Evolutionary conservation across 139 green algal genomes (phyloP).

Genomic region (Ettlia oleoabundans): DNA sequence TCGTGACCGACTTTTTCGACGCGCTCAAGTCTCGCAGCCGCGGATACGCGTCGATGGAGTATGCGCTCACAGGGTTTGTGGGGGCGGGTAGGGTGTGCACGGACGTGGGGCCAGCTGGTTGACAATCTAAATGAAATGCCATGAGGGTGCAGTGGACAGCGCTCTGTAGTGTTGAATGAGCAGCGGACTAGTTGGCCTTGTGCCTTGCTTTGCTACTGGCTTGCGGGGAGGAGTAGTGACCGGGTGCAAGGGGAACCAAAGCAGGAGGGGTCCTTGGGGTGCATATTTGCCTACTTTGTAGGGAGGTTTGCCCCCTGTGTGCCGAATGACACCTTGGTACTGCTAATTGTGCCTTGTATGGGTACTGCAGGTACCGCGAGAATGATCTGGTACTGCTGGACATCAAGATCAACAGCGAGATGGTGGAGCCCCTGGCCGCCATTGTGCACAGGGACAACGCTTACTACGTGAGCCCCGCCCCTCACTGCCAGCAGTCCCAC

Average conservation of each 20-base stretch:
- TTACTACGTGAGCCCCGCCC: slow-evolving; percentile 43
- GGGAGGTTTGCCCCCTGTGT: too few species aligned
- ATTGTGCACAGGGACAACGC: slow-evolving; percentile 79
- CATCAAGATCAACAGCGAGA: slow-evolving; percentile 82
- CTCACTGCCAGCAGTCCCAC: neutral
- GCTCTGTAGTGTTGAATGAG: neutral
- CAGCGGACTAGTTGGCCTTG: too few species aligned
- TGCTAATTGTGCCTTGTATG: too few species aligned
- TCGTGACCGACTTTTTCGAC: slow-evolving; percentile 99
- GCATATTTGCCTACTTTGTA: too few species aligned
- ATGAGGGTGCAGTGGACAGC: neutral
- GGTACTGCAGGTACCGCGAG: slow-evolving; percentile 63
- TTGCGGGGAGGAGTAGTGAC: too few species aligned
- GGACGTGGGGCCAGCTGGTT: neutral
- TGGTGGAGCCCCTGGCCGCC: slow-evolving; percentile 84
- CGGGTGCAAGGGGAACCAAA: neutral
- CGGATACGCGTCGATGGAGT: slow-evolving; percentile 98
- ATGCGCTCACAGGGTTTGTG: slow-evolving; percentile 67
- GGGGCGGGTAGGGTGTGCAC: neutral
- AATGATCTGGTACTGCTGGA: slow-evolving; percentile 95
- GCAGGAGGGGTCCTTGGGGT: neutral
- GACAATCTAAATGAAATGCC: neutral
- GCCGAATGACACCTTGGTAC: neutral
- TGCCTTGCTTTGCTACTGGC: too few species aligned
- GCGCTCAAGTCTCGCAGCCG: slow-evolving; percentile 90